These are phyloP conservation scores for Solanum stenotomum DNA, from an alignment of 257 asterid species.

Conservation along the genomic window DNA sequence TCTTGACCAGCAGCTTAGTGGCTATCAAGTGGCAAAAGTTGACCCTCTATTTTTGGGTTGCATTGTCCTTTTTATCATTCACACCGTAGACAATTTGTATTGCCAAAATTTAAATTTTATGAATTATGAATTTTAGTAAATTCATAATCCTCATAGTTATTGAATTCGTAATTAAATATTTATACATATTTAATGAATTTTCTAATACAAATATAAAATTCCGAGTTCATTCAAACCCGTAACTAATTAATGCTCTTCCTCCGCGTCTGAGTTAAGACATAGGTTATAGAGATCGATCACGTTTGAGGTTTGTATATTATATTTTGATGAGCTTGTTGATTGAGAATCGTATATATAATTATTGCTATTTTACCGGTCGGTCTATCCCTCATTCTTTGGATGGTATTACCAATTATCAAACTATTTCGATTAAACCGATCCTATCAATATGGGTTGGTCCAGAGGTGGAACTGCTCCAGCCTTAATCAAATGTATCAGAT, in stretches of 20 bases:
- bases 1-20: neutral
- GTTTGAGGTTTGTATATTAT: neutral
- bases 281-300: neutral
- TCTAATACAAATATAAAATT: too few species aligned
- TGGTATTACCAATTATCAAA: too few species aligned
- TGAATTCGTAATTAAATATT: neutral
- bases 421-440: too few species aligned
- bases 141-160: neutral
- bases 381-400: too few species aligned
- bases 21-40: neutral
- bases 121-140: rapidly evolving
- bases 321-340: neutral
- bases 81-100: too few species aligned
- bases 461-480: too few species aligned
- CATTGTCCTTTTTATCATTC: too few species aligned
- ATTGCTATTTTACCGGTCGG: too few species aligned
- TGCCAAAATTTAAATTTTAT: neutral
- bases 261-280: neutral
- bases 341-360: neutral
- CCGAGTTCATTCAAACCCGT: neutral
- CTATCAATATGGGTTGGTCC: too few species aligned
- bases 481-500: too few species aligned
- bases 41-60: neutral
- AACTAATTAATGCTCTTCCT: too few species aligned
- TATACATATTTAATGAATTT: neutral